Base-by-base conservation (phyloP, 345 rosid species). In the Euphorbia lathyris region DNA sequence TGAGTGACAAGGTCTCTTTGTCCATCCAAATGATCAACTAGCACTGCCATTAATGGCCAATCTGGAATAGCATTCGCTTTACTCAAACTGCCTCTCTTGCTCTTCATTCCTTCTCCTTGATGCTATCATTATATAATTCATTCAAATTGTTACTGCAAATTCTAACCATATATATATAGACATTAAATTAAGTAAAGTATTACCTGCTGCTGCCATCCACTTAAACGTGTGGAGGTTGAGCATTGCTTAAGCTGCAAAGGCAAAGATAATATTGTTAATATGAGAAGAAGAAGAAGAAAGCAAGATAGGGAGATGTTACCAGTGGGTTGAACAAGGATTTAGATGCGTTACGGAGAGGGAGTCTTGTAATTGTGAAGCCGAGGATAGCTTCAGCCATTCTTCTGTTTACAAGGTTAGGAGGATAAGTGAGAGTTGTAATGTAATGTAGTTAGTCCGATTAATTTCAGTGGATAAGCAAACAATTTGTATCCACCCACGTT, bases 1-100 rank as follows among this genome's bases (percentile, higher is more conserved):
- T 80, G 52, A 55, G 90, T 88, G 62, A 87, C 76, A 60, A 88
- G 73, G 32, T 88, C 97, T 73, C 86, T 86, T 76, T 84, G 83
- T 43, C 93, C 97, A 56, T 87, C 89, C 23, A 82, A 68, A 27
- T 89, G 96, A 76, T 94, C 87, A 40, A 91, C 93, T 45, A 91
- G 40, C 67, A 94, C 89, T 11, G 97, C 97, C 96, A 94, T 90
- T 68, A 91, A 72, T 74, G 90, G 87, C 86, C 79, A 80, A 66
- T 91, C 90, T 60, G 94, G 96, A 43, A 89, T 25, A 56, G 89
- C 95, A 56, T 82, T 83, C 70, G 79, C 85, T 75, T 61, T 81
- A 70, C 84, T 48, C 3, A 73, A 77, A 29, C 76, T 70, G 20
- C 72, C 78, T 68, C 86, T 79, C 59, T 48, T 63, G 70, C 63